These are phyloP conservation scores for Xylaria sp. DNA, from an alignment of 2,329 filamentous ascomycete genomes.

Conservation along the genomic window DNA sequence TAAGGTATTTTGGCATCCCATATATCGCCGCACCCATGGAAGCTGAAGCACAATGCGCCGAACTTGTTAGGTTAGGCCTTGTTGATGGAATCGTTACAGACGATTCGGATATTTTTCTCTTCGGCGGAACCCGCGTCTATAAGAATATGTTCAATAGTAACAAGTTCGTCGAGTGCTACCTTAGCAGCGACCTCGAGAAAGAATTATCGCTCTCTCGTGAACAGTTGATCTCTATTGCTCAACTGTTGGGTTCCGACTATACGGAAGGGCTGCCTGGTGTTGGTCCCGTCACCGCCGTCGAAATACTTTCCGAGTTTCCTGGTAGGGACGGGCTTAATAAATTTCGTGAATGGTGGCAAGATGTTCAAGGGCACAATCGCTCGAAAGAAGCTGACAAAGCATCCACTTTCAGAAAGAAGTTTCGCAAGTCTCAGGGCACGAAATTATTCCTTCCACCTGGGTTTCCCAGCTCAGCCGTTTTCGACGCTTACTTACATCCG, in stretches of 20 bases:
- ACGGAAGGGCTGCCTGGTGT: conserved; percentile 91
- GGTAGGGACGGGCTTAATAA: conserved; percentile 69
- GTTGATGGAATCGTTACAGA: conserved; percentile 99
- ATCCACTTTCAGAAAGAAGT: conserved; percentile 82
- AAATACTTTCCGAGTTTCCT: conserved; percentile 91
- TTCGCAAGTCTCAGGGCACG: conserved; percentile 79
- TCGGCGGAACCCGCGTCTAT: conserved; percentile 95
- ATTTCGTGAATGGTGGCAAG: conserved; percentile 89
- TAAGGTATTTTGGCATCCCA: conserved; percentile 90
- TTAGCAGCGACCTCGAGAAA: conserved; percentile 83
- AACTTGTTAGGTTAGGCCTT: conserved; percentile 84
- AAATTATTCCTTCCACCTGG: conserved; percentile 86
- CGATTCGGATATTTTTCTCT: conserved; percentile 95
- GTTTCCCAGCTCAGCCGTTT: conserved; percentile 83
- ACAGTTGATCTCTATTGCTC: conserved; percentile 88
- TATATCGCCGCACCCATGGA: conserved; percentile 99
- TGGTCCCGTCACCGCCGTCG: conserved; percentile 92
- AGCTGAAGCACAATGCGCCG: conserved; percentile 96
- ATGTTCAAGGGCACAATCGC: conserved; percentile 76
- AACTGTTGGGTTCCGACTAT: conserved; percentile 93
- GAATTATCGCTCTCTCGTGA: conserved; percentile 89
- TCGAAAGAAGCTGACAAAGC: conserved; percentile 69
- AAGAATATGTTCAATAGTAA: conserved; percentile 99
- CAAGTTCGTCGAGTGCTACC: conserved; percentile 97
- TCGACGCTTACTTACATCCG: conserved; percentile 84